Conservation (phyloP, 371 early-diverging fungal genomes). For the Mucor circinelloides region DNA sequence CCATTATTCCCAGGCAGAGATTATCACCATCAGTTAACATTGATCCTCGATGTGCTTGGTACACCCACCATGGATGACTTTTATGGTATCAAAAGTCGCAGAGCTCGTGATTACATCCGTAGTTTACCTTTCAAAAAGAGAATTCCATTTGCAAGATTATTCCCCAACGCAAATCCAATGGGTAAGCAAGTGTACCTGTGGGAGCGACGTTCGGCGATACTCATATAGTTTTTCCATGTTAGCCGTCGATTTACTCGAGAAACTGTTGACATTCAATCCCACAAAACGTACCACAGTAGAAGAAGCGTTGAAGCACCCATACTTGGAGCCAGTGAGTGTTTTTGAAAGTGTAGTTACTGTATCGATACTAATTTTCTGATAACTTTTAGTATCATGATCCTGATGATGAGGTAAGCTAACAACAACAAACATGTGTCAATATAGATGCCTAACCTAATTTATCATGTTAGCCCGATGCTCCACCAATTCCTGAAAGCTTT, state of each 20-base stretch:
- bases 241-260: conserved; percentile 89
- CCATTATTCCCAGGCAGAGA: conserved; percentile 91
- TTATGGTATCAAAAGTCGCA: conserved; percentile 76
- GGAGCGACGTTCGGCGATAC: not conserved
- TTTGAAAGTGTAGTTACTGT: not conserved
- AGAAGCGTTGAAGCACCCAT: conserved; percentile 91
- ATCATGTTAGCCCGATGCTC: conserved; percentile 59
- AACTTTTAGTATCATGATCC: conserved; percentile 75
- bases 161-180: conserved; percentile 81
- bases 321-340: conserved; percentile 51
- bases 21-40: conserved; percentile 96
- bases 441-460: not conserved
- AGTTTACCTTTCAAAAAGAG: conserved; percentile 88
- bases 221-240: conserved; percentile 8
- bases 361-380: not conserved
- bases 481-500: conserved; percentile 79
- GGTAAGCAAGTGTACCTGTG: conserved; percentile 35
- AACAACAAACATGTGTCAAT: not conserved
- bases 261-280: conserved; percentile 94
- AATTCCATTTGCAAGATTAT: conserved; percentile 79
- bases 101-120: conserved; percentile 93
- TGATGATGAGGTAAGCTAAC: conserved; percentile 65
- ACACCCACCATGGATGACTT: conserved; percentile 94
- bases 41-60: conserved; percentile 96
- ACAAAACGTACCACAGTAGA: conserved; percentile 90